Evolutionary conservation across 192 early-diverging fungal genomes (phyloP), one percentile per base, ranked within the genome.

Genomic region (Gryganskiella cystojenkinii): DNA sequence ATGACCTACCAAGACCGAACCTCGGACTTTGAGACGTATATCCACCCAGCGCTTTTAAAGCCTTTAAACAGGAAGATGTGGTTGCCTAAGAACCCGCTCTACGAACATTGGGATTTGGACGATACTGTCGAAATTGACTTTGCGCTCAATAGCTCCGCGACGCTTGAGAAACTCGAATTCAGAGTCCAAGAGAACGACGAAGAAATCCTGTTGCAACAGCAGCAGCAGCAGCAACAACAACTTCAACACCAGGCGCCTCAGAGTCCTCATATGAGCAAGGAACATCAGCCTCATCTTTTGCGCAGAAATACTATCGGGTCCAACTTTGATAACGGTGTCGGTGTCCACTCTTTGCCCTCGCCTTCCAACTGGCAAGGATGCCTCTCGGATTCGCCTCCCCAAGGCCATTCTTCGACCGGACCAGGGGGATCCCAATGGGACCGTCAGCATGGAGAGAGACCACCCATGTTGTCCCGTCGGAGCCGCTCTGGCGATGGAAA

Each of bases 31-130:
- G 79, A 84, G 57, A 81, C 82, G 13, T 84, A 84, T 42, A 64
- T 71, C 28, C 82, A 84, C n/a, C 82, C 82, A 10, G 76, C 80
- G 9, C 59, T 84, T 22, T 47, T 84, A 6, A 84, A 73, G 54
- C 64, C 74, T 2, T 51, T 84, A 53, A 72, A 65, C 54, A 69
- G 80, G 34, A 78, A 79, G 56, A 30, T 84, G 25, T 84, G 80
- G 74, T 42, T 84, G 27, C 82, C 82, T 10, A 63, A 28, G 17
- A 74, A 84, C 54, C 82, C 82, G 4, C 54, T 79, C 10, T 72
- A 66, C 30, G 73, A 79, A 25, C 64, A 70, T 37, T 81, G 73
- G 61, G 66, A 64, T 50, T 24, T 84, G 40, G 68, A 72, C 30
- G 82, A 81, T 51, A 81, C 74, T 4, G 52, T 71, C 17, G 80